These are phyloP conservation scores for Boletus rubropictus DNA, from an alignment of 768 basidiomycete genomes.

Conservation along the genomic window DNA sequence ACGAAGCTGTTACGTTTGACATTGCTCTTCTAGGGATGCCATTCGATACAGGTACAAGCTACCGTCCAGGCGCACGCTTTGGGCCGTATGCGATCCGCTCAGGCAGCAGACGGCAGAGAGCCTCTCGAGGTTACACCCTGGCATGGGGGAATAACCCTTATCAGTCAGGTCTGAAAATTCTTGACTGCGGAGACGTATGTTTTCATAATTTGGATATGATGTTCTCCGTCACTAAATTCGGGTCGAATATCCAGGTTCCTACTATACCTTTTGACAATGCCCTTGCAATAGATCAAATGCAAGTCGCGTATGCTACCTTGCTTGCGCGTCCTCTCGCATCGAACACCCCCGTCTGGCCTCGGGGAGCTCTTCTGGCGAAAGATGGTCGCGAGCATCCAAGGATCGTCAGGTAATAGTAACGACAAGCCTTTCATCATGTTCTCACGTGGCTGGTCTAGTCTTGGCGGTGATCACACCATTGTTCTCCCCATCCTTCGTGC, in stretches of 20 bases:
- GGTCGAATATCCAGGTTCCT: conserved; percentile 48
- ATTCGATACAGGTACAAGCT: conserved; percentile 62
- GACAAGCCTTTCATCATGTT: neutral
- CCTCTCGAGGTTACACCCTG: conserved; percentile 58
- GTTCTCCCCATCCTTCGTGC: conserved; percentile 82
- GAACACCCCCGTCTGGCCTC: conserved; percentile 16
- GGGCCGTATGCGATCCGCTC: conserved; percentile 83
- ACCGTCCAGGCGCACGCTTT: conserved; percentile 70
- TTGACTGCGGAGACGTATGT: conserved; percentile 81
- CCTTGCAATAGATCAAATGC: conserved; percentile 80
- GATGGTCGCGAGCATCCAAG: conserved; percentile 67
- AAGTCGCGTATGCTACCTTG: conserved; percentile 76
- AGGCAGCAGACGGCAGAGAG: conserved; percentile 63
- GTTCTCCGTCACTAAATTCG: neutral
- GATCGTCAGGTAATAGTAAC: conserved; percentile 50
- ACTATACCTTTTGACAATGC: conserved; percentile 76
- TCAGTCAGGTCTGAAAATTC: conserved; percentile 45
- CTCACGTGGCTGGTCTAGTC: conserved; percentile 16
- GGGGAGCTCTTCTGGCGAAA: conserved; percentile 36
- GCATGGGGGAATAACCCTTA: conserved; percentile 72
- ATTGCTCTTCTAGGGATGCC: conserved; percentile 79
- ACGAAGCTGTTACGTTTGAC: conserved; percentile 31
- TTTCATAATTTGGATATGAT: neutral
- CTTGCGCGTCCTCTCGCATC: conserved; percentile 49
- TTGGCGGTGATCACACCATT: conserved; percentile 88